Evolutionary conservation across 2,329 filamentous ascomycete genomes (phyloP), one percentile per base, ranked within the genome.

Genomic region (Orbilia brochopaga): DNA sequence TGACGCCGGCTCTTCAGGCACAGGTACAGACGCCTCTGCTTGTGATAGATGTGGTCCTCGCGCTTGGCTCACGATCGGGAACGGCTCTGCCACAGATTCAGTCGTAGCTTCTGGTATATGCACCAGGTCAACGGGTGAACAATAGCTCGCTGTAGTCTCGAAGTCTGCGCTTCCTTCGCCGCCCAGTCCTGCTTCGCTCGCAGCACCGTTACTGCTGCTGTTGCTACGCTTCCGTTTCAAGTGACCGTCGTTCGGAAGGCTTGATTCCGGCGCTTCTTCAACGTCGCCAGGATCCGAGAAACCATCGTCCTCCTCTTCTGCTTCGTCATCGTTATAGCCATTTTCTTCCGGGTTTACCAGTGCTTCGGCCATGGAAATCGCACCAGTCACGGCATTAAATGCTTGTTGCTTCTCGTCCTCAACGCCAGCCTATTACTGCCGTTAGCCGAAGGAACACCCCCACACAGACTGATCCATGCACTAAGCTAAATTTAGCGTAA

Each of bases 201-300:
- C 44, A 53, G 5, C 21, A 30, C 19, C 24, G 5, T 32, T n/a
- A 23, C 24, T 53, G 46, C 21, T 51, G 19, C 46, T 51, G 23
- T 35, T 60, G 51, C 67, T 65, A 37, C 67, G 67, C 19, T 72
- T 72, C 55, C 67, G 67, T 61, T 72, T 72, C 52, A 65, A 52
- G 56, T 65, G 42, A 2, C 55, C 27, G 23, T 30, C 60, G 42
- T 48, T 30, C 51, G 56, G 61, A 50, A 27, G 27, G 40, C 52
- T 42, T 19, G 37, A n/a, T 8, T 4, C 51, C 6, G 44, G 52
- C 19, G 50, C 65, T 15, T 70, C 66, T 40, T 40, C 63, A 3
- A 8, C 27, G 23, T 72, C 54, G 35, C 55, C 24, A 19, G 58
- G 64, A 17, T 19, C 11, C n/a, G 5, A 15, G 11, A 42, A 17